Conservation (phyloP, 139 green algal species). For the Chlorella sp. region DNA sequence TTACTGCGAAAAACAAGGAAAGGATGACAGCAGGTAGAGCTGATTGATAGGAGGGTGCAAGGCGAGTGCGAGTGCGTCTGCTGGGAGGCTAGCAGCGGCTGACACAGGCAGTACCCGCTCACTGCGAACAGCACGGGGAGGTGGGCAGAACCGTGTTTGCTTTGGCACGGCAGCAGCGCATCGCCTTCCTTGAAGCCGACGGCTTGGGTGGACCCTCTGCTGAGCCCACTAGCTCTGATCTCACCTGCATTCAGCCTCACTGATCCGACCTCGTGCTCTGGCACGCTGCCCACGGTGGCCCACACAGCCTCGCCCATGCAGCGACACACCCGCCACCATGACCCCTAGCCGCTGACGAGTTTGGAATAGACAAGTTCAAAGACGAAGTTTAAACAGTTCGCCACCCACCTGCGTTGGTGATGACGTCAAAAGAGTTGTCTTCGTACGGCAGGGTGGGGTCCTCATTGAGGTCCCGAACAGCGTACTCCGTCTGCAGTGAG, state of each 20-base stretch:
- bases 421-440: slow-evolving; percentile 81
- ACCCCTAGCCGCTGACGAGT: no score
- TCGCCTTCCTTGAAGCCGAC: no score
- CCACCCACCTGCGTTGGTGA: slow-evolving; percentile 59
- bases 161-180: background rate
- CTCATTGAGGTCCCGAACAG: slow-evolving; percentile 76
- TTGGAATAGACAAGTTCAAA: no score
- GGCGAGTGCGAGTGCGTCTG: no score
- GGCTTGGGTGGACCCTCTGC: no score
- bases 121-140: background rate
- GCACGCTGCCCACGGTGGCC: background rate
- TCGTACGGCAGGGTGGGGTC: slow-evolving; percentile 70
- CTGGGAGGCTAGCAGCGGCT: no score
- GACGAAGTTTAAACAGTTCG: no score
- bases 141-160: background rate
- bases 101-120: no score
- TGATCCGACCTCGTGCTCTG: no score
- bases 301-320: no score
- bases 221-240: background rate
- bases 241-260: background rate
- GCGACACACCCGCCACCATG: no score
- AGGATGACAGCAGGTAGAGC: background rate
- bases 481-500: slow-evolving; percentile 52
- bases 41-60: no score
- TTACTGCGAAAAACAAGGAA: slow-evolving; percentile 18